Base-by-base conservation (phyloP, 2,329 filamentous ascomycete genomes). In the Periconia sp. region DNA sequence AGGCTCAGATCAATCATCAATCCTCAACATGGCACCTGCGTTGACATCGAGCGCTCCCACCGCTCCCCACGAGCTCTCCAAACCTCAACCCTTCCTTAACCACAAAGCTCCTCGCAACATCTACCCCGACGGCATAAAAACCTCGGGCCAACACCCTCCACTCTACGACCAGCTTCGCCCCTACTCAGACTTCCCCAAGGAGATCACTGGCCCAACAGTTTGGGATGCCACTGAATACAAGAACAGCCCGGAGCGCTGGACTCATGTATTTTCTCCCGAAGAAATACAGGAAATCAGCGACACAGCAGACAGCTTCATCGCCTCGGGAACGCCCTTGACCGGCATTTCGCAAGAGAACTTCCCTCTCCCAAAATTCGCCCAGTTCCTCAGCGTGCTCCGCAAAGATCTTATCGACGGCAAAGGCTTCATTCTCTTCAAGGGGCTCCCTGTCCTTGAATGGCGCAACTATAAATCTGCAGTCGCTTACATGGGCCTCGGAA, bases 341-440 rank as follows among this genome's bases (percentile, higher is more conserved):
- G 89, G 87, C 7, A 92, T 93, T 54, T 81, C 81, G 20, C 81
- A 85, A 72, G 82, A 80, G 33, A 85, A 85, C 67, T 90, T 90
- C 71, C 76, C 74, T 2, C 80, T 90, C 1, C 83, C 85, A 2
- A 78, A 74, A 14, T 79, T 90, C 40, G 74, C 78, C 9, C 59
- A 67, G 2, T 80, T 83, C 51, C 76, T 90, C 17, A 73, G 71
- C 6, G 73, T 79, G 2, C 79, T 90, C 55, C 81, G 85, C 47
- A 77, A 82, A 17, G 87, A 90, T 57, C 77, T 90, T n/a, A 74
- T 95, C 52, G 84, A 95, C 69, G 91, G 90, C 59, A 94, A 94
- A 67, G 92, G 92, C 15, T 96, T 96, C 76, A 89, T 94, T 58
- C 82, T 96, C 14, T 94, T 95, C 80, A 95, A 94, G 72, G 86